phyloP scores from a whole-genome alignment of 2,329 filamentous ascomycete genomes.

The Ascosphaera acerosa region DNA sequence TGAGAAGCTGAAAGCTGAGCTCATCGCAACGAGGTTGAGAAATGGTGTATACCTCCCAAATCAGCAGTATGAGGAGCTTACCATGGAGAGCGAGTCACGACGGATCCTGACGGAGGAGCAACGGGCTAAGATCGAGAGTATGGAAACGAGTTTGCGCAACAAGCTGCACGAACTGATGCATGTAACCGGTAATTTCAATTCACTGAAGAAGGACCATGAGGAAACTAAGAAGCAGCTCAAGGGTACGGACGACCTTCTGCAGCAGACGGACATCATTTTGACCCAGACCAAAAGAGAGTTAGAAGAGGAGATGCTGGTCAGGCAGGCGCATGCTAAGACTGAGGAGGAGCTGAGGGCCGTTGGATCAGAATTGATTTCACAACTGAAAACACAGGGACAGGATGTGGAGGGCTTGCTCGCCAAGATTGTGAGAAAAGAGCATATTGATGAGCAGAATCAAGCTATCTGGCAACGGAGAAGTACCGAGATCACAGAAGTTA shows the following conservation, averaged over 20 bases:
- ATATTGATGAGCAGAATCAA: constrained; percentile 57
- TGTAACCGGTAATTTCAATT: constrained; percentile 66
- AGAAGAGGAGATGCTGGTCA: constrained; percentile 51
- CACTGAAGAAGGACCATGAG: constrained; percentile 74
- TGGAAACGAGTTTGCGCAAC: constrained; percentile 73
- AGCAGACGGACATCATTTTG: constrained; percentile 70
- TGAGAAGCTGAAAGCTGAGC: constrained; percentile 76
- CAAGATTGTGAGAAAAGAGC: constrained; percentile 65
- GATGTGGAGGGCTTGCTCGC: constrained; percentile 64
- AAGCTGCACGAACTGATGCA: constrained; percentile 83
- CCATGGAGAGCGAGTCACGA: constrained; percentile 71
- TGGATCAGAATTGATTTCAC: constrained; percentile 51
- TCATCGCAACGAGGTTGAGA: constrained; percentile 75
- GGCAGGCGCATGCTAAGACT: constrained; percentile 65
- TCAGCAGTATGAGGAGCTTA: constrained; percentile 75
- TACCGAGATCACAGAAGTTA: constrained; percentile 49
- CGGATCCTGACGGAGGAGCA: constrained; percentile 84
- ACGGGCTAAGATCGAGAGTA: constrained; percentile 67
- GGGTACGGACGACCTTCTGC: constrained; percentile 54
- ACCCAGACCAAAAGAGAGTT: constrained; percentile 50
- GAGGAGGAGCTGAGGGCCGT: constrained; percentile 51
- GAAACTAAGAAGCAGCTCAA: constrained; percentile 44
- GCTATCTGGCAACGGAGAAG: constrained; percentile 56
- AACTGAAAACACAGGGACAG: constrained; percentile 48
- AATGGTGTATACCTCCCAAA: constrained; percentile 88